Conservation (phyloP, 116 monocot genomes). For the Dioscorea cayenensis region DNA sequence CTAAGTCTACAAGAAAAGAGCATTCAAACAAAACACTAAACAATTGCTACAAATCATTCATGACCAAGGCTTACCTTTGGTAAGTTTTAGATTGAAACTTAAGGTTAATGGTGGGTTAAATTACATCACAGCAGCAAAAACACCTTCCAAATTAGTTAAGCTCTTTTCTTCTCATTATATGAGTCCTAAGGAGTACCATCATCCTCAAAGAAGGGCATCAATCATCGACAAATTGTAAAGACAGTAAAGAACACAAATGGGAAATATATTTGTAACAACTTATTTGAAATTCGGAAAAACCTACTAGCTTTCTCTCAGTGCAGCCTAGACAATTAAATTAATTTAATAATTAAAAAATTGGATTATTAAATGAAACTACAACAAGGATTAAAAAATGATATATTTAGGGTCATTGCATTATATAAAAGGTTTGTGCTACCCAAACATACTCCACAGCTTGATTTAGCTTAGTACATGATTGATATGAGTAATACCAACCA, state of each 20-base stretch:
- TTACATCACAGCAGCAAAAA: background rate
- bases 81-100: too few relatives aligned
- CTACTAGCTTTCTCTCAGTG: constrained; percentile 24
- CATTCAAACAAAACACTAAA: too few relatives aligned
- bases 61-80: too few relatives aligned
- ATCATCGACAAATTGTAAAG: constrained; percentile 17
- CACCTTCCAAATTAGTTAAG: background rate
- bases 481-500: too few relatives aligned
- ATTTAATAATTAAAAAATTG: background rate
- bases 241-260: constrained; percentile 16
- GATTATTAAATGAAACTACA: background rate
- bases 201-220: constrained; percentile 7
- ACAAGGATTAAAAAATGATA: background rate
- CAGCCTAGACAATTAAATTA: constrained; percentile 11
- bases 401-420: too few relatives aligned
- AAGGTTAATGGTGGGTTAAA: background rate
- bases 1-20: too few relatives aligned
- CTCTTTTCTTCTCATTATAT: background rate
- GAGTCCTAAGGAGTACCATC: background rate
- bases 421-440: too few relatives aligned
- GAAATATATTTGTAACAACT: constrained; percentile 21
- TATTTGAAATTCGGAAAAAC: constrained; percentile 19
- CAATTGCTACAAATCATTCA: too few relatives aligned
- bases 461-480: too few relatives aligned
- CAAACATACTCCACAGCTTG: too few relatives aligned